phyloP scores from a whole-genome alignment of 2,329 filamentous ascomycete genomes.

The Amesomyces nigricolor region DNA sequence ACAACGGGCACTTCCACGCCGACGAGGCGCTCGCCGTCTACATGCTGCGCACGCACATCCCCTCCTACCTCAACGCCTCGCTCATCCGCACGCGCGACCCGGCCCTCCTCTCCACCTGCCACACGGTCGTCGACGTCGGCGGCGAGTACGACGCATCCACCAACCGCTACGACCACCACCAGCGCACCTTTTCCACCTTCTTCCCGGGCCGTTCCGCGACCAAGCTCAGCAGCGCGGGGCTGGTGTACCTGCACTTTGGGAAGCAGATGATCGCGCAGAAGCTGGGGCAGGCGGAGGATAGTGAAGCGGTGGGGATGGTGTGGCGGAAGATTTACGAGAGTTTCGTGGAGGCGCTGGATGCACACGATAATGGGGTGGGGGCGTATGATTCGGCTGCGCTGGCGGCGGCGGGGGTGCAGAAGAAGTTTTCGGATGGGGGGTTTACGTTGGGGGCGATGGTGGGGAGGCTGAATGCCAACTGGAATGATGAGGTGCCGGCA shows the following conservation, averaged over 20 bases:
- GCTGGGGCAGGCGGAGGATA: conserved; percentile 50
- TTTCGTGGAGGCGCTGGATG: conserved; percentile 94
- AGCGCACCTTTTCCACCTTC: conserved; percentile 78
- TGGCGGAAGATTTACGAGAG: conserved; percentile 87
- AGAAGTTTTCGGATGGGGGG: conserved; percentile 78
- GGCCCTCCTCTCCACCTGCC: conserved; percentile 68
- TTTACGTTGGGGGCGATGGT: conserved; percentile 84
- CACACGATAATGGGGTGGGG: conserved; percentile 93
- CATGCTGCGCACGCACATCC: conserved; percentile 78
- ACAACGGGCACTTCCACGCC: conserved; percentile 98
- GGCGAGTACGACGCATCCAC: conserved; percentile 75
- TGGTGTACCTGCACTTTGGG: conserved; percentile 96
- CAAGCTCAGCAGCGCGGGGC: conserved; percentile 87
- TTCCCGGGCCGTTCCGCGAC: conserved; percentile 73
- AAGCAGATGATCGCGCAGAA: conserved; percentile 70
- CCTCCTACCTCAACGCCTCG: conserved; percentile 65
- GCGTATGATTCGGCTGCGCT: conserved; percentile 69
- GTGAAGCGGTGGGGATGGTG: conserved; percentile 65
- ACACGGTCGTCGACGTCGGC: conserved; percentile 97
- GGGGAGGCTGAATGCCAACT: conserved; percentile 69
- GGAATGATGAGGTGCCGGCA: conserved; percentile 59
- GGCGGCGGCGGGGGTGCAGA: conserved; percentile 65
- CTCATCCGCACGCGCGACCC: conserved; percentile 88
- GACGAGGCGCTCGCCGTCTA: conserved; percentile 96
- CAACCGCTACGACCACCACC: conserved; percentile 94